These are phyloP conservation scores for Phytophthora tentaculata DNA, from an alignment of 352 stramenopile genomes.

Conservation along the genomic window DNA sequence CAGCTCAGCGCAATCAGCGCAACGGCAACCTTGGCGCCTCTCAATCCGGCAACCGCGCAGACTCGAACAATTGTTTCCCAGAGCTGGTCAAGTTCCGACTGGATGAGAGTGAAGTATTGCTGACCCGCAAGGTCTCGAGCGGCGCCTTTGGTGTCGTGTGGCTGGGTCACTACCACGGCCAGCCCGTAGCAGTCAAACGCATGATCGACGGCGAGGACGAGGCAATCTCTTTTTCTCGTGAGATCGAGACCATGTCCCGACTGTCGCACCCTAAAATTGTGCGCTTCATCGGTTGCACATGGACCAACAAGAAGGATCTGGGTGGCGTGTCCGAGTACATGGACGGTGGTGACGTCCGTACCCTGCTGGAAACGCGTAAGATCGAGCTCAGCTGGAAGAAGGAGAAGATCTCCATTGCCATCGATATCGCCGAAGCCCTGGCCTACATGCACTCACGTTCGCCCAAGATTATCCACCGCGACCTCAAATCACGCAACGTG, in stretches of 20 bases:
- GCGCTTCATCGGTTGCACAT: conserved; percentile 87
- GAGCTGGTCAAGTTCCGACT: conserved; percentile 75
- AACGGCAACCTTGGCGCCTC: conserved; percentile 25
- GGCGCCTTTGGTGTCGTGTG: conserved; percentile 86
- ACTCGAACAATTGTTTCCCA: conserved; percentile 72
- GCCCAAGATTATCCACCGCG: conserved; percentile 86
- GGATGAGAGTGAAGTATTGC: conserved; percentile 83
- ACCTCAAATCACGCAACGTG: conserved; percentile 87
- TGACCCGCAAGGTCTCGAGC: conserved; percentile 85
- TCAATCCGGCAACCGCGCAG: conserved; percentile 18
- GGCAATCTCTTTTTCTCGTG: conserved; percentile 73
- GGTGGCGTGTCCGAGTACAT: conserved; percentile 87
- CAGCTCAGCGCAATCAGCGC: conserved; percentile 19
- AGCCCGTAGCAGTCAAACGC: conserved; percentile 86
- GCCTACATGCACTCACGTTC: conserved; percentile 86
- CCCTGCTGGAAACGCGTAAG: conserved; percentile 81
- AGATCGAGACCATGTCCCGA: conserved; percentile 87
- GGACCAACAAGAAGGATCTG: conserved; percentile 80
- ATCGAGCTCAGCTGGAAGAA: conserved; percentile 82
- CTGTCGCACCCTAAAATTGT: conserved; percentile 86
- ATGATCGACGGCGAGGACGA: conserved; percentile 88
- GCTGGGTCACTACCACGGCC: conserved; percentile 88
- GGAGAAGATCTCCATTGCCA: conserved; percentile 87
- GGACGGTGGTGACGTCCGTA: conserved; percentile 85
- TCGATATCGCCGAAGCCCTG: conserved; percentile 81